These are phyloP conservation scores for Lagerstroemia speciosa DNA, from an alignment of 345 rosid genomes.

Conservation along the genomic window DNA sequence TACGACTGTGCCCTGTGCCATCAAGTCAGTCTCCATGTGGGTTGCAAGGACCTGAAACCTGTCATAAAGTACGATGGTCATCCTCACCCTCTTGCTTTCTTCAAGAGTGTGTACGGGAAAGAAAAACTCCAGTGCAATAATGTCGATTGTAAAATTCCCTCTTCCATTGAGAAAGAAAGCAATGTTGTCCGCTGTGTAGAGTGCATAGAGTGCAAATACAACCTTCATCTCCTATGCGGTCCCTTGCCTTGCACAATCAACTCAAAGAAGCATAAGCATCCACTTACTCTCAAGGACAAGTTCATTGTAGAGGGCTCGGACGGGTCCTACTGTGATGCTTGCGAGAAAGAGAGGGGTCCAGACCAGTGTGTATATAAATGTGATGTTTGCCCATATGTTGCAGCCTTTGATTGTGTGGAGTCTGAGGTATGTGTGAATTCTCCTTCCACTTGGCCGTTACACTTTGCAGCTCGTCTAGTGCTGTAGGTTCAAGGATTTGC, in stretches of 20 bases:
- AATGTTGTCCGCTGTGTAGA: background rate
- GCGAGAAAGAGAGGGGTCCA: background rate
- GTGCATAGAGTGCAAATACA: background rate
- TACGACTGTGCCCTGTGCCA: background rate
- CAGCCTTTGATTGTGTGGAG: background rate
- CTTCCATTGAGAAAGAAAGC: background rate
- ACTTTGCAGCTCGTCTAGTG: too few relatives aligned
- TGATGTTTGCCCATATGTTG: background rate
- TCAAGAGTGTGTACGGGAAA: background rate
- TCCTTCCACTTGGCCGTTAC: background rate
- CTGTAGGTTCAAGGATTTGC: too few relatives aligned
- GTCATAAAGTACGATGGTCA: background rate
- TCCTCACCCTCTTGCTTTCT: background rate
- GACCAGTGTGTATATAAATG: background rate
- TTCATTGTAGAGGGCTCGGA: background rate
- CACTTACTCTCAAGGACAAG: background rate
- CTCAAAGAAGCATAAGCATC: background rate
- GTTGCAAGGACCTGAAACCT: background rate
- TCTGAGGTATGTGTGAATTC: conserved; percentile 2
- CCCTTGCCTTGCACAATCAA: background rate
- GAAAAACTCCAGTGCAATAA: background rate
- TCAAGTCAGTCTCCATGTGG: background rate
- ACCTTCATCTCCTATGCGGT: conserved; percentile 5
- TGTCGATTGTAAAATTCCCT: background rate
- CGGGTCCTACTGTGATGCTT: background rate